Evolutionary conservation across 306 rosid species (phyloP).

Genomic region (Vigna unguiculata): DNA sequence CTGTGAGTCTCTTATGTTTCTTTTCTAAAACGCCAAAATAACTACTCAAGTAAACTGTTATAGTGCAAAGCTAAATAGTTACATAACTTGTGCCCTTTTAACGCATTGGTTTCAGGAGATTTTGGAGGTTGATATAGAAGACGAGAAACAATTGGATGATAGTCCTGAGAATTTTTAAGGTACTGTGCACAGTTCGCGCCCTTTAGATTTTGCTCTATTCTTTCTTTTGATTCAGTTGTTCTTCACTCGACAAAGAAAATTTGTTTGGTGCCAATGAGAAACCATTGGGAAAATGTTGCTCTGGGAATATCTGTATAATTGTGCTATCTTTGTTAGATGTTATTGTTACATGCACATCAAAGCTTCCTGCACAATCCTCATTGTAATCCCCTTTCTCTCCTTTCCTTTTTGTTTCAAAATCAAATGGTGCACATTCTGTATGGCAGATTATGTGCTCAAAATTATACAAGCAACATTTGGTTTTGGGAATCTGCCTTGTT

Average conservation of each 20-base stretch:
- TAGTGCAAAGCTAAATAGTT: not conserved
- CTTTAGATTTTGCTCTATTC: not conserved
- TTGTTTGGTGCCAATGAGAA: constrained; percentile 27
- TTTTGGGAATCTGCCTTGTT: constrained; percentile 7
- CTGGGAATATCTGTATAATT: constrained; percentile 18
- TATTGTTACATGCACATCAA: not conserved
- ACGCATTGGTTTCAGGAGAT: constrained; percentile 68
- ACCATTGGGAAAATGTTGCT: not conserved
- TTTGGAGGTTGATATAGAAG: constrained; percentile 91
- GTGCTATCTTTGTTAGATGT: not conserved
- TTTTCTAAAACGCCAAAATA: not conserved
- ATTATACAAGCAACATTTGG: not conserved
- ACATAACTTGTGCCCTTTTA: constrained; percentile 8
- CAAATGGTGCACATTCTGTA: not conserved
- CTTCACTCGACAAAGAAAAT: not conserved
- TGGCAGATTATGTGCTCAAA: not conserved
- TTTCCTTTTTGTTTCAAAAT: not conserved
- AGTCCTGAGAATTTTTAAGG: constrained; percentile 83
- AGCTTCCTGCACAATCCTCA: not conserved
- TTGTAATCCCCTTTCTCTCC: not conserved
- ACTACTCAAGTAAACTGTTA: not conserved
- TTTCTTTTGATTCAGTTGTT: not conserved
- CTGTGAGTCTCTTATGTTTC: constrained; percentile 57
- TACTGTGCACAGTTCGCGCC: not conserved
- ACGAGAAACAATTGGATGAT: constrained; percentile 94